Percentiles rank a stretch among this genome's conserved stretches.
Conservation (phyloP, 345 rosid species). For the Citrus hindsii region DNA sequence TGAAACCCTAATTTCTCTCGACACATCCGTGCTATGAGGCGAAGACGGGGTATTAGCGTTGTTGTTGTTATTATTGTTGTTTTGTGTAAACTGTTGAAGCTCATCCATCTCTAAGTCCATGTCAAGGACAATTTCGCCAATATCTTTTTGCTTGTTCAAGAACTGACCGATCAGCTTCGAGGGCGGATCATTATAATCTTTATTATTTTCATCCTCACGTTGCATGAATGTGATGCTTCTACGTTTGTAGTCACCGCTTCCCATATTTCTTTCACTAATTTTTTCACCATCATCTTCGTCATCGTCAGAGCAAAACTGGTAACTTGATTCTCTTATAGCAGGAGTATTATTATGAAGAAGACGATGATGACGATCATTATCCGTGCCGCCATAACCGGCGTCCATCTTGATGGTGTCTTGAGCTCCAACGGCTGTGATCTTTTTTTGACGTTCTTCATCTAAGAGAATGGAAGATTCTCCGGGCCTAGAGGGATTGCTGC, state of each 20-base stretch:
- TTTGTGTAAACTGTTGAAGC: constrained; percentile 3
- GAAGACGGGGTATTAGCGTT: constrained; percentile 11
- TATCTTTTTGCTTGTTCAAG: constrained; percentile 20
- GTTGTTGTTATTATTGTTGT: too few relatives aligned
- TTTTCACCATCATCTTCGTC: too few relatives aligned
- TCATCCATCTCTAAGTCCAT: constrained; percentile 71
- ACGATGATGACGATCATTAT: neutral
- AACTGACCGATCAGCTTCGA: constrained; percentile 36
- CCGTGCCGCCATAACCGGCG: neutral
- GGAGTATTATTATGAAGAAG: too few relatives aligned
- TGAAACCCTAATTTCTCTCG: constrained; percentile 49
- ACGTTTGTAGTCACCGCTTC: neutral
- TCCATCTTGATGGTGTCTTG: constrained; percentile 7
- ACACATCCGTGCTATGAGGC: constrained; percentile 14
- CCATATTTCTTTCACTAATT: neutral
- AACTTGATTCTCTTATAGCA: too few relatives aligned
- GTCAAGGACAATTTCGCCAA: constrained; percentile 62
- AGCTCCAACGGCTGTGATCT: neutral
- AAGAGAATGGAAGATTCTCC: constrained; percentile 61
- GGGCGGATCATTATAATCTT: constrained; percentile 24
- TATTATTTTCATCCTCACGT: neutral
- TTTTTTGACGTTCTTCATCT: constrained; percentile 17
- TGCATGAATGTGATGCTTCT: constrained; percentile 30
- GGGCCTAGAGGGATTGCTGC: constrained; percentile 4
- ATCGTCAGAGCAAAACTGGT: too few relatives aligned